Conservation (phyloP, 257 asterid species). For the Lycium barbarum region DNA sequence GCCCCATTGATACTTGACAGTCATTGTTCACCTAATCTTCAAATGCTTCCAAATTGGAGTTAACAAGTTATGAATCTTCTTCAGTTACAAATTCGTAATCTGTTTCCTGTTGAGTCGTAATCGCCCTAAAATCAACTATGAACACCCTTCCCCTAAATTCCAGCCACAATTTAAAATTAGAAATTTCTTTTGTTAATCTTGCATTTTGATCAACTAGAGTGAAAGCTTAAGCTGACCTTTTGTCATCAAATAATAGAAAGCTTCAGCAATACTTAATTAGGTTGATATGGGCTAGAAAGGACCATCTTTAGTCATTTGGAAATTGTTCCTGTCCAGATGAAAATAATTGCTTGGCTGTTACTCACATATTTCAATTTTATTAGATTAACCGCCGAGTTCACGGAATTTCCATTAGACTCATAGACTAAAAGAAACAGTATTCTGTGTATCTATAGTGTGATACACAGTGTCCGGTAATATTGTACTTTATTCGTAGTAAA, state of each 20-base stretch:
- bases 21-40: neutral
- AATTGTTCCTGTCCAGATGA: slow-evolving; percentile 1
- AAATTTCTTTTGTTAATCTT: neutral
- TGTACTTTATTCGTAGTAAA: neutral
- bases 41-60: neutral
- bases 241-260: neutral
- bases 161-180: neutral
- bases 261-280: slow-evolving; percentile 1
- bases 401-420: neutral
- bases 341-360: neutral
- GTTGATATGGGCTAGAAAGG: neutral
- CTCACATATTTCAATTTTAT: neutral
- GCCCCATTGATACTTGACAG: neutral
- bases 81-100: neutral
- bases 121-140: neutral
- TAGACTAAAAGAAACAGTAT: too few species aligned
- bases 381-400: neutral
- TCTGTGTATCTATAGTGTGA: too few species aligned
- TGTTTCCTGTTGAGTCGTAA: neutral
- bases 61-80: neutral
- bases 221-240: neutral
- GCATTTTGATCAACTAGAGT: neutral
- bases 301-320: neutral
- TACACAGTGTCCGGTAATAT: neutral
- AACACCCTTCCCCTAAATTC: neutral